These are phyloP conservation scores for Phyllostachys edulis DNA, from an alignment of 176 grass and related monocot genomes.

Conservation along the genomic window DNA sequence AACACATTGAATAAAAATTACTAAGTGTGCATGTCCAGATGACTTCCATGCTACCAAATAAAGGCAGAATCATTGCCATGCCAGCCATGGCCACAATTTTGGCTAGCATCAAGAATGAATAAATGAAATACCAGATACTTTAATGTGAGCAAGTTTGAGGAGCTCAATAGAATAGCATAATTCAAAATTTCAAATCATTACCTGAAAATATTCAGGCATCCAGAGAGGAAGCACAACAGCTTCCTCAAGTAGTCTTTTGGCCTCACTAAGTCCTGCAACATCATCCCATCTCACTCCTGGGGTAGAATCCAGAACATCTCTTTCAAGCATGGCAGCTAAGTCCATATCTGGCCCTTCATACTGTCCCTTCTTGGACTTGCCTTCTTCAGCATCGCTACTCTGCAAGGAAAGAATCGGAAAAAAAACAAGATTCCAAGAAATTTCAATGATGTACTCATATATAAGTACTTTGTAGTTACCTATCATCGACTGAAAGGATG, in stretches of 20 bases:
- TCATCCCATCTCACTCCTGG: slow-evolving; percentile 99
- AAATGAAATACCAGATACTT: neutral
- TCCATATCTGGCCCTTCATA: slow-evolving; percentile 94
- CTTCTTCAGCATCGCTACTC: slow-evolving; percentile 84
- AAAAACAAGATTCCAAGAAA: slow-evolving; percentile 8
- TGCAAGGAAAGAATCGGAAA: slow-evolving; percentile 29
- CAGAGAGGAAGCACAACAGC: slow-evolving; percentile 90
- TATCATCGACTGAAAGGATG: slow-evolving; percentile 29
- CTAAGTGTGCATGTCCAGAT: neutral
- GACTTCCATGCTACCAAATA: slow-evolving; percentile 21
- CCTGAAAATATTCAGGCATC: slow-evolving; percentile 99
- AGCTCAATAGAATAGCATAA: neutral
- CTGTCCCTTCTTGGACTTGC: slow-evolving; percentile 69
- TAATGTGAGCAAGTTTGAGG: neutral
- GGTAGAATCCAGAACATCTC: slow-evolving; percentile 90
- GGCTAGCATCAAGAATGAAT: slow-evolving; percentile 9
- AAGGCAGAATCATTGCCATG: slow-evolving; percentile 14
- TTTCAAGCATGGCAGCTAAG: slow-evolving; percentile 96
- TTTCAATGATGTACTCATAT: neutral
- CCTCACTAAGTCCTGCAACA: slow-evolving; percentile 86
- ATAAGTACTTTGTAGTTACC: neutral
- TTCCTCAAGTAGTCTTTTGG: slow-evolving; percentile 94
- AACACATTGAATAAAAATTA: slow-evolving; percentile 7
- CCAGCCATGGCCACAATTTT: neutral
- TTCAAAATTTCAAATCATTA: slow-evolving; percentile 33